phyloP scores from a whole-genome alignment of 2,329 filamentous ascomycete species.

The Trichoderma guizhouense region DNA sequence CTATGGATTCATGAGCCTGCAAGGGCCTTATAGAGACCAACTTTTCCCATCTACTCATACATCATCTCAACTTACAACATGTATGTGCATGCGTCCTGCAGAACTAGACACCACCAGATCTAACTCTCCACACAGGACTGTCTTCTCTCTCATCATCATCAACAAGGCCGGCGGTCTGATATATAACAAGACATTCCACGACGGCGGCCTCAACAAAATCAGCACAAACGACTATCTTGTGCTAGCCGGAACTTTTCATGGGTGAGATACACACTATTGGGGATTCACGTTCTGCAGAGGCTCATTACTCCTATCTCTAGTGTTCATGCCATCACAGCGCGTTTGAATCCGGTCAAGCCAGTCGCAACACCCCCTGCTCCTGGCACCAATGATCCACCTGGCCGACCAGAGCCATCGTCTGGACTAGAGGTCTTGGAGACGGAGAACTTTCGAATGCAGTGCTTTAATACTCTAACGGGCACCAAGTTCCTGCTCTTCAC shows the following conservation, averaged over 20 bases:
- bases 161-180: slow-evolving; percentile 97
- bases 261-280: slow-evolving; percentile 49
- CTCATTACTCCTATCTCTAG: slow-evolving; percentile 35
- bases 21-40: slow-evolving; percentile 3
- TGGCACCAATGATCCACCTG: slow-evolving; percentile 38
- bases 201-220: slow-evolving; percentile 79
- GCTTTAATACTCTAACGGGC: slow-evolving; percentile 91
- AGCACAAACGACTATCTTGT: slow-evolving; percentile 96
- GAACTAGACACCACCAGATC: background rate
- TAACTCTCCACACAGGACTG: slow-evolving; percentile 61
- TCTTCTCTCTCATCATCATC: slow-evolving; percentile 94
- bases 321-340: slow-evolving; percentile 66
- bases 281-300: background rate
- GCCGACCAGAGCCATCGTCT: slow-evolving; percentile 61
- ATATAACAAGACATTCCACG: slow-evolving; percentile 91
- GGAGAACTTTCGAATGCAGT: slow-evolving; percentile 91
- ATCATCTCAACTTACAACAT: background rate
- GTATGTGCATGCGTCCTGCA: background rate
- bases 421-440: slow-evolving; percentile 92
- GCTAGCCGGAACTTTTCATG: slow-evolving; percentile 94
- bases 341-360: slow-evolving; percentile 55
- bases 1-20: slow-evolving; percentile 20
- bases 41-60: background rate
- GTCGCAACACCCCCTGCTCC: slow-evolving; percentile 33
- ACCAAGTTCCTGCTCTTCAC: slow-evolving; percentile 96